phyloP scores from a whole-genome alignment of 805 yeast species.

The Metschnikowia kunwiensis region DNA sequence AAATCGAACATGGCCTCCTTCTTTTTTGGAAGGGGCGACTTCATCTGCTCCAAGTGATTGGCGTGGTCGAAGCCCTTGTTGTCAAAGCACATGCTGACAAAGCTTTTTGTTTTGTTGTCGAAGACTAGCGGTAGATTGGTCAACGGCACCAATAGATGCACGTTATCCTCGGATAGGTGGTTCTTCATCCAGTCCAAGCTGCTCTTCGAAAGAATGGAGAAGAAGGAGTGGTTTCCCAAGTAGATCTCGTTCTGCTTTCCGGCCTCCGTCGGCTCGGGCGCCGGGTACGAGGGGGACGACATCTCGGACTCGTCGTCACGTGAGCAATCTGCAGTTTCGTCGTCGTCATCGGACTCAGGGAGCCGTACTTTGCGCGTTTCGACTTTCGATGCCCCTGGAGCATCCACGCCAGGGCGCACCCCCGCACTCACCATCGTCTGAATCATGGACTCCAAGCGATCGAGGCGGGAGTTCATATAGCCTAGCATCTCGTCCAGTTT shows the following conservation, averaged over 20 bases:
- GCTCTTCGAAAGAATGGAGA: slow-evolving; percentile 33
- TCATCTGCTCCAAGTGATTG: slow-evolving; percentile 20
- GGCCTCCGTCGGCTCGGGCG: background rate
- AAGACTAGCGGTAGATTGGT: slow-evolving; percentile 28
- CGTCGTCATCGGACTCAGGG: background rate
- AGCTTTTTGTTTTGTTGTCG: slow-evolving; percentile 16
- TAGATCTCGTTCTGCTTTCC: slow-evolving; percentile 19
- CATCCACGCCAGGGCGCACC: background rate
- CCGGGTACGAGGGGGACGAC: slow-evolving; percentile 1
- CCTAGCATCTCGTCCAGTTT: slow-evolving; percentile 2
- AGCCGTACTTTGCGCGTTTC: background rate
- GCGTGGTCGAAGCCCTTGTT: slow-evolving; percentile 25
- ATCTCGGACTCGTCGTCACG: background rate
- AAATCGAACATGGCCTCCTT: slow-evolving; percentile 8
- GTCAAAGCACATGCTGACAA: slow-evolving; percentile 29
- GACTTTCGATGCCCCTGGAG: background rate
- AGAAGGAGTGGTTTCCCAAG: slow-evolving; percentile 36
- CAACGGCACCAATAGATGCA: slow-evolving; percentile 24
- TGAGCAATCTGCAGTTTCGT: background rate
- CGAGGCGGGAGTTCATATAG: slow-evolving; percentile 7
- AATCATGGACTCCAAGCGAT: slow-evolving; percentile 6
- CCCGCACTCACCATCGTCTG: slow-evolving; percentile 1
- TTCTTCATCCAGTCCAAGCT: slow-evolving; percentile 33
- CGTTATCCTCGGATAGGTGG: slow-evolving; percentile 24
- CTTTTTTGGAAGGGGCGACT: slow-evolving; percentile 24